Conservation (phyloP, 1,139 yeast genomes). For the Yamadazyma atlantica region DNA sequence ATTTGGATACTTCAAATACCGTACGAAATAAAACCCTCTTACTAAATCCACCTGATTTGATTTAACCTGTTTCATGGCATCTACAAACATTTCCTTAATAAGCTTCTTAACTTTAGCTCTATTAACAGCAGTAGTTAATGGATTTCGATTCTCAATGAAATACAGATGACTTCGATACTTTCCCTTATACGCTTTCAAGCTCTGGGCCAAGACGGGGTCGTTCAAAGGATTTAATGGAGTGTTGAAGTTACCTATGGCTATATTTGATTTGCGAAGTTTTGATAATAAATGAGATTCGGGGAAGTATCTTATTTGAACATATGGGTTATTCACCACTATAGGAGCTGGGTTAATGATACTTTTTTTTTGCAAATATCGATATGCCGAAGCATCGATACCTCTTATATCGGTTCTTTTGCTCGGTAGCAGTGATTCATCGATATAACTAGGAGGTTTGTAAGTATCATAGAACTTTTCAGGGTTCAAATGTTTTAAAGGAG, state of each 20-base stretch:
- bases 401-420: conserved; percentile 31
- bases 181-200: conserved; percentile 28
- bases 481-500: conserved; percentile 3
- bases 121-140: conserved; percentile 35
- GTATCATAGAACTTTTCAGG: conserved; percentile 7
- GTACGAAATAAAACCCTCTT: conserved; percentile 45
- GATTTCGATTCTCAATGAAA: conserved; percentile 27
- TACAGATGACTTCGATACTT: conserved; percentile 21
- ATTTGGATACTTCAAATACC: conserved; percentile 38
- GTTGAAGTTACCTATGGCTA: conserved; percentile 38
- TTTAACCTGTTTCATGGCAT: conserved; percentile 1
- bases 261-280: conserved; percentile 35
- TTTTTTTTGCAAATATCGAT: conserved; percentile 17
- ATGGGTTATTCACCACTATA: conserved; percentile 19
- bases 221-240: conserved; percentile 30
- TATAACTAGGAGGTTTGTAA: conserved; percentile 12
- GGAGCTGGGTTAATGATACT: conserved; percentile 20
- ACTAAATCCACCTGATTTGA: conserved; percentile 14
- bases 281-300: conserved; percentile 30
- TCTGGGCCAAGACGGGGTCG: conserved; percentile 21
- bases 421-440: conserved; percentile 21
- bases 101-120: conserved; percentile 29
- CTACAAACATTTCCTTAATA: conserved; percentile 20
- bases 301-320: conserved; percentile 27
- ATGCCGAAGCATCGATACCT: conserved; percentile 34